Percentiles rank a stretch among this genome's conserved stretches.
Conservation (phyloP, 352 stramenopile genomes). For the Saprolegnia diclina region DNA sequence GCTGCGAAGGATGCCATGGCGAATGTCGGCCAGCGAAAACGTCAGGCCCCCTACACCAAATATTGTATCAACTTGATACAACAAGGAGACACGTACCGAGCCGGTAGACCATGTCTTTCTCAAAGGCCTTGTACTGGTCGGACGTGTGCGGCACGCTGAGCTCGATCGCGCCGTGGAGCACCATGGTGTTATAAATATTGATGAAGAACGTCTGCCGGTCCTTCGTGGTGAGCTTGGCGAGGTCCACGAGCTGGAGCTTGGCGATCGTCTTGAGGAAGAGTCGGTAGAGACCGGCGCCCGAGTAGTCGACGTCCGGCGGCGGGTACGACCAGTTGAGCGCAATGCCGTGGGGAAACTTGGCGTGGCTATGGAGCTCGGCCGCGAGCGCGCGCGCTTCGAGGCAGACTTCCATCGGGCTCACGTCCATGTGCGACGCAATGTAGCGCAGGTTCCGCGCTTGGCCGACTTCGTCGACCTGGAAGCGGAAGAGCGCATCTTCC, state of each 20-base stretch:
- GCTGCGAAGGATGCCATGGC: constrained; percentile 81
- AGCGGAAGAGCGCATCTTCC: constrained; percentile 54
- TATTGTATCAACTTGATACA: neutral
- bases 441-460: constrained; percentile 60
- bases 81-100: constrained; percentile 39
- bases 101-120: constrained; percentile 73
- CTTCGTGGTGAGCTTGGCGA: constrained; percentile 69
- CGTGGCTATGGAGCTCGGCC: constrained; percentile 56
- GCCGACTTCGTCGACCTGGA: constrained; percentile 82
- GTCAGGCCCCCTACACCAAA: constrained; percentile 45
- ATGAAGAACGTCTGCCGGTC: constrained; percentile 85
- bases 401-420: constrained; percentile 62
- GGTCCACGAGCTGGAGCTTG: constrained; percentile 62
- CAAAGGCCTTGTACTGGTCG: constrained; percentile 76
- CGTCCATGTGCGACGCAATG: constrained; percentile 38
- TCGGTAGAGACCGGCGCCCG: constrained; percentile 47
- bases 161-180: constrained; percentile 78
- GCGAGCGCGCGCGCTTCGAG: constrained; percentile 56
- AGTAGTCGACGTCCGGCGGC: constrained; percentile 27
- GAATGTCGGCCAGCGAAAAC: constrained; percentile 80
- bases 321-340: constrained; percentile 47
- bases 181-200: constrained; percentile 87
- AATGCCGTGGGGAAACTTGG: constrained; percentile 64
- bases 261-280: constrained; percentile 62
- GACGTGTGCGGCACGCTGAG: constrained; percentile 81